A percentile compares a stretch with the other conserved stretches of the same genome.
These are phyloP conservation scores for Arabidopsis hybrid DNA, from an alignment of 441 rosid species.

Conservation along the genomic window DNA sequence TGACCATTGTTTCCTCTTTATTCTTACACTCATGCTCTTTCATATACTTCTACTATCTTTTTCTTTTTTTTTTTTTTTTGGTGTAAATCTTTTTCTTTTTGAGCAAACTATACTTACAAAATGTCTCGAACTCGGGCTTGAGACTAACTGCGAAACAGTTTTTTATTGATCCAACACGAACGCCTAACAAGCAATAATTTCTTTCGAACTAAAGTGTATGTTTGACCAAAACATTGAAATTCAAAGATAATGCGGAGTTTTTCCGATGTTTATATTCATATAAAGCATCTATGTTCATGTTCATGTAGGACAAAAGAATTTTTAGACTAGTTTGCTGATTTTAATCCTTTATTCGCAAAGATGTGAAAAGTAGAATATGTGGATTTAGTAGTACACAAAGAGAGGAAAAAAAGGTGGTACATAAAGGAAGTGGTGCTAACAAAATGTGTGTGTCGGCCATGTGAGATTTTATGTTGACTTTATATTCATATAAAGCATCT, in stretches of 20 bases:
- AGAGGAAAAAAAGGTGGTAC: constrained; percentile 3
- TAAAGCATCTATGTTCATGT: constrained; percentile 27
- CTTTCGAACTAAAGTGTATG: neutral
- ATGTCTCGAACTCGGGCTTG: neutral
- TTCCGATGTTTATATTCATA: neutral
- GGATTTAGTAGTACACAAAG: constrained; percentile 33
- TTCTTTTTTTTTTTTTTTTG: too few species aligned
- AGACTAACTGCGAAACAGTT: neutral
- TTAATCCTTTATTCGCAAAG: too few species aligned
- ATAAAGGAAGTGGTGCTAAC: constrained; percentile 38
- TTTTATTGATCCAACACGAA: neutral
- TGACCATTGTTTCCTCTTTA: constrained; percentile 4
- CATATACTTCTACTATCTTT: neutral
- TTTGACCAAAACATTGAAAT: too few species aligned
- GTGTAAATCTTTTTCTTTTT: too few species aligned
- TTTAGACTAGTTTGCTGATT: constrained; percentile 12
- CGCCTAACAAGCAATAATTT: neutral
- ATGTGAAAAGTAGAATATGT: constrained; percentile 24
- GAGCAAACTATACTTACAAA: too few species aligned
- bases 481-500: constrained; percentile 14
- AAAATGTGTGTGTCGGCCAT: constrained; percentile 46
- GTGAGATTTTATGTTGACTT: constrained; percentile 45
- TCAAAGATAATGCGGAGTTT: neutral
- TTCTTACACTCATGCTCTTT: neutral
- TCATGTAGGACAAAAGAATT: constrained; percentile 31